Percentiles rank a stretch among this genome's conserved stretches.
These are phyloP conservation scores for Collybia mongolica DNA, from an alignment of 768 basidiomycete genomes.

Conservation along the genomic window DNA sequence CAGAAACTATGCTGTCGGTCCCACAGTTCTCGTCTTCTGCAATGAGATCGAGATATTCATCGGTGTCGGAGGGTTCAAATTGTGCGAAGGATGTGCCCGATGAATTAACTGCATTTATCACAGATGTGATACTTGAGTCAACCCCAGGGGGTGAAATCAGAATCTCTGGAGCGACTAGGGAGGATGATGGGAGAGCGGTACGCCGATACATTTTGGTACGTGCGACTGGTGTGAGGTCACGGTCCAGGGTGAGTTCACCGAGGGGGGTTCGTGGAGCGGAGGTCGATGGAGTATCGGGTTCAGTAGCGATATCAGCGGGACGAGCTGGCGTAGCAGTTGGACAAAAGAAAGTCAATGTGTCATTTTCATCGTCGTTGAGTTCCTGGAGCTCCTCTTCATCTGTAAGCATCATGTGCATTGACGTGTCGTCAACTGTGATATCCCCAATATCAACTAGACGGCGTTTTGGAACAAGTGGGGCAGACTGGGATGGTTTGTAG, in stretches of 20 bases:
- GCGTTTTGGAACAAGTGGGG: constrained; percentile 27
- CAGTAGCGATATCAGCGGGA: constrained; percentile 1
- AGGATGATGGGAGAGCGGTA: constrained; percentile 15
- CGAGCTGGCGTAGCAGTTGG: constrained; percentile 25
- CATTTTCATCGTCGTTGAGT: constrained; percentile 29
- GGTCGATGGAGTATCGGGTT: constrained; percentile 16
- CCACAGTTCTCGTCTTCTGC: not conserved
- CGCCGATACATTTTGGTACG: constrained; percentile 29
- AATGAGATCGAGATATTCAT: constrained; percentile 1
- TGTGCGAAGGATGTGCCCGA: constrained; percentile 17
- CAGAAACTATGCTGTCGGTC: not conserved
- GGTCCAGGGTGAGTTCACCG: constrained; percentile 30
- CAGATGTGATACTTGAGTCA: constrained; percentile 8
- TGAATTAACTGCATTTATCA: constrained; percentile 18
- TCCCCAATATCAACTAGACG: constrained; percentile 53
- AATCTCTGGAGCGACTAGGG: constrained; percentile 17
- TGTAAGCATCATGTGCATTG: constrained; percentile 26
- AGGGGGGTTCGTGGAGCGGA: constrained; percentile 35
- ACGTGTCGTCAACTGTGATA: constrained; percentile 37
- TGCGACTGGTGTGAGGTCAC: constrained; percentile 33
- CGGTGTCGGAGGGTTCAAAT: not conserved
- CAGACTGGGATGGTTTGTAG: constrained; percentile 19
- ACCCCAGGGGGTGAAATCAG: constrained; percentile 8
- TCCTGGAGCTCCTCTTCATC: constrained; percentile 33
- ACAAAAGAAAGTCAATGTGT: constrained; percentile 33